Percentiles rank a stretch among this genome's conserved stretches.
These are phyloP conservation scores for Arthrobotrys pseudoclavata DNA, from an alignment of 2,329 filamentous ascomycete genomes.

Conservation along the genomic window DNA sequence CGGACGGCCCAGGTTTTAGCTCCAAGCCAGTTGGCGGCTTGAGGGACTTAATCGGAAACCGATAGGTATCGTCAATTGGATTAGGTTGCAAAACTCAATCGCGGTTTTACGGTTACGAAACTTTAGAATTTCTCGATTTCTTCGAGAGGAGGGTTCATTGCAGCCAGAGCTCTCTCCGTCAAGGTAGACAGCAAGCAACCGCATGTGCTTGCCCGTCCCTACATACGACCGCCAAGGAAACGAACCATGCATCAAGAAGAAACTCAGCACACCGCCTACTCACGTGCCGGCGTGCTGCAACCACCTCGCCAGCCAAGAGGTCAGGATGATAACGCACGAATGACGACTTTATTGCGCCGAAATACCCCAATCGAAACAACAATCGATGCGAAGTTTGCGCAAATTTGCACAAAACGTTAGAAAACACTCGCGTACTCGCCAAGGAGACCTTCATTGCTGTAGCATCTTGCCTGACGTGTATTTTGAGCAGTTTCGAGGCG, in stretches of 20 bases:
- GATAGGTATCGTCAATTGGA: not conserved
- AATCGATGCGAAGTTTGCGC: not conserved
- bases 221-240: conserved; percentile 14
- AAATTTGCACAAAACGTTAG: not conserved
- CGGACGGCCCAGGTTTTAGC: conserved; percentile 15
- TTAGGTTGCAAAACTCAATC: conserved; percentile 3
- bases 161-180: conserved; percentile 11
- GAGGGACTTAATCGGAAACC: conserved; percentile 10
- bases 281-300: conserved; percentile 47
- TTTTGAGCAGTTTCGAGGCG: not conserved
- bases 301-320: conserved; percentile 4
- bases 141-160: not conserved
- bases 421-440: not conserved
- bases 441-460: not conserved
- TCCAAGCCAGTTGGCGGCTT: conserved; percentile 8
- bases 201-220: not conserved
- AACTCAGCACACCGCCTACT: conserved; percentile 33
- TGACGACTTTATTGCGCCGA: conserved; percentile 7
- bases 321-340: conserved; percentile 7
- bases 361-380: not conserved
- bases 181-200: conserved; percentile 2
- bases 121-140: conserved; percentile 26
- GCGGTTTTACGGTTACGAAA: not conserved
- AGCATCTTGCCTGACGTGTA: not conserved
- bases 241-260: conserved; percentile 31